phyloP scores from a whole-genome alignment of 1,139 yeast genomes.

The Geotrichum histeridarum region DNA sequence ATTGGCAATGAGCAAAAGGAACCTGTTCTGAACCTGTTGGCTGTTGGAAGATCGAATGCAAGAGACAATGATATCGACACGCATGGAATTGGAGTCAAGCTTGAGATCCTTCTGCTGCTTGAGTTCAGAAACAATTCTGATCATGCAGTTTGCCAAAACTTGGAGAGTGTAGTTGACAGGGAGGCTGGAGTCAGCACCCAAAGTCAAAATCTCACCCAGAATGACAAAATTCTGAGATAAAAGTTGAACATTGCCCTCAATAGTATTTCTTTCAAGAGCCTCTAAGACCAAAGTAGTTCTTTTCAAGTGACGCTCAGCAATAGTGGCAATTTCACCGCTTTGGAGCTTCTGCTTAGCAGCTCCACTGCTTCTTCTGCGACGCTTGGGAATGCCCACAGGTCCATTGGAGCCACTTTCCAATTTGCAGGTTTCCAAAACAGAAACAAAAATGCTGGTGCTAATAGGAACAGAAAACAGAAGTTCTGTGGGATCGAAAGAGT shows the following conservation, averaged over 20 bases:
- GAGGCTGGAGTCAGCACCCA: conserved; percentile 85
- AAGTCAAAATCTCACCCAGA: conserved; percentile 77
- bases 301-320: conserved; percentile 74
- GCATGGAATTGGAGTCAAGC: conserved; percentile 61
- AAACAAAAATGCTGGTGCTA: conserved; percentile 45
- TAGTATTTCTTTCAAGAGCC: conserved; percentile 56
- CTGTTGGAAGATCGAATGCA: conserved; percentile 84
- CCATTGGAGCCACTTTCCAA: conserved; percentile 36
- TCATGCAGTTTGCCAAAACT: conserved; percentile 81
- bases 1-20: conserved; percentile 78
- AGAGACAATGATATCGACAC: conserved; percentile 87
- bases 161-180: conserved; percentile 92
- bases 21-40: conserved; percentile 90
- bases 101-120: conserved; percentile 32
- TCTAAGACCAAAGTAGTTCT: conserved; percentile 78
- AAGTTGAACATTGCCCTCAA: conserved; percentile 49
- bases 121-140: conserved; percentile 52
- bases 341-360: conserved; percentile 71
- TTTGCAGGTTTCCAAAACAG: conserved; percentile 49
- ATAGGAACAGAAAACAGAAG: conserved; percentile 48
- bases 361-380: conserved; percentile 75
- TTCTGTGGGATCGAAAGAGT: conserved; percentile 51
- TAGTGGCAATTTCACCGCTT: conserved; percentile 55
- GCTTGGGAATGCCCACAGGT: conserved; percentile 40
- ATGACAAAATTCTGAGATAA: conserved; percentile 53